phyloP scores from a whole-genome alignment of 192 early-diverging fungal genomes.

The Phycomyces blakesleeanus region DNA sequence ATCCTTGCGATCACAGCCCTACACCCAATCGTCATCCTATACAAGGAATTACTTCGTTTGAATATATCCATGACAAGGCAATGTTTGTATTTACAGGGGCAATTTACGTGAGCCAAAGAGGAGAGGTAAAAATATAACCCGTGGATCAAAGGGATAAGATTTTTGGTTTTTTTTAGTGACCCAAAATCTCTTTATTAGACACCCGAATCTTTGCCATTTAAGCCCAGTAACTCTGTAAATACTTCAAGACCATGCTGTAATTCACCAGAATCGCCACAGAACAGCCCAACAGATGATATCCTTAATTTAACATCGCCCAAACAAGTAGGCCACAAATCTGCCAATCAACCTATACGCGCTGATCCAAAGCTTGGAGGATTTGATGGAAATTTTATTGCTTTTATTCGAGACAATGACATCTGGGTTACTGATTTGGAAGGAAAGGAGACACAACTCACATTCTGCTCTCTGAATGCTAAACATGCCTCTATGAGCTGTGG shows the following conservation, averaged over 20 bases:
- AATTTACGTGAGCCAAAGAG: constrained; percentile 34
- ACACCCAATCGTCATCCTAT: background rate
- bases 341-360: constrained; percentile 13
- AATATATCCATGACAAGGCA: constrained; percentile 18
- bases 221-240: background rate
- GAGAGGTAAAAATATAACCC: constrained; percentile 19
- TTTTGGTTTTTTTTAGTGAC: background rate
- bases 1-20: background rate
- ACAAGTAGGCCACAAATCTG: background rate
- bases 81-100: constrained; percentile 34
- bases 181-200: too few relatives aligned
- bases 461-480: constrained; percentile 39
- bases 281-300: constrained; percentile 10
- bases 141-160: background rate
- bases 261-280: constrained; percentile 6
- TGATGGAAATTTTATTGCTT: constrained; percentile 48
- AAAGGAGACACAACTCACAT: constrained; percentile 55
- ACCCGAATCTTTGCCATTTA: constrained; percentile 1
- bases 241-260: background rate
- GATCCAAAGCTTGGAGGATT: constrained; percentile 60
- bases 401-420: constrained; percentile 58
- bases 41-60: constrained; percentile 42
- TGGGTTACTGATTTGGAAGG: constrained; percentile 54
- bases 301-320: background rate
- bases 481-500: constrained; percentile 51